Evolutionary conservation across 1,284 basidiomycete genomes (phyloP).

Genomic region (Trametes hirsuta): DNA sequence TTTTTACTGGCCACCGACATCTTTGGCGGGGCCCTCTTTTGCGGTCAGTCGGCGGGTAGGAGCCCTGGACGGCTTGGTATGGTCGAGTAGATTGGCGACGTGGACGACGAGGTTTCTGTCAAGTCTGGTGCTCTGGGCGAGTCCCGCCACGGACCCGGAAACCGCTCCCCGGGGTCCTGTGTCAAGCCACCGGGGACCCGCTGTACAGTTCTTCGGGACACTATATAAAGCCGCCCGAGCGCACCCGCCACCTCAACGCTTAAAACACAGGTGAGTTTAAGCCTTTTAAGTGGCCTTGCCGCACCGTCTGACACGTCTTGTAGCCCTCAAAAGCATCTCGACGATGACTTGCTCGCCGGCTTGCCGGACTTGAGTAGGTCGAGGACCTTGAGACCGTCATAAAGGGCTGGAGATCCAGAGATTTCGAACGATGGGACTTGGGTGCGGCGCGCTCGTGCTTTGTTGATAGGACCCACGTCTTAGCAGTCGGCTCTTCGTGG

Average conservation of each 20-base stretch:
- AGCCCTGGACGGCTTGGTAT: slow-evolving; percentile 33
- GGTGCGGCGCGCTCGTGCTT: slow-evolving; percentile 72
- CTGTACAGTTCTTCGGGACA: slow-evolving; percentile 42
- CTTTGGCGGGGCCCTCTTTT: slow-evolving; percentile 65
- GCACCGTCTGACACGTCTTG: slow-evolving; percentile 8
- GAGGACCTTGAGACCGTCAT: slow-evolving; percentile 87
- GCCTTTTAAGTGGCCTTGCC: not conserved
- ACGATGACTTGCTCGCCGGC: slow-evolving; percentile 74
- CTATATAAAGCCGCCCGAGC: slow-evolving; percentile 27
- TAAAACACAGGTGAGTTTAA: slow-evolving; percentile 58
- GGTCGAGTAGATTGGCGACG: slow-evolving; percentile 28
- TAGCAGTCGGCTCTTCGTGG: slow-evolving; percentile 63
- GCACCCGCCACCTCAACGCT: slow-evolving; percentile 47
- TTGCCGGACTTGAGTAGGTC: slow-evolving; percentile 68
- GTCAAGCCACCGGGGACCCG: slow-evolving; percentile 34
- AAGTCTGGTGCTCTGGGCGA: slow-evolving; percentile 6
- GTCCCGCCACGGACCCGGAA: slow-evolving; percentile 30
- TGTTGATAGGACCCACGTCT: slow-evolving; percentile 36
- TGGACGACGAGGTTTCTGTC: slow-evolving; percentile 25
- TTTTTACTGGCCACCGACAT: slow-evolving; percentile 90
- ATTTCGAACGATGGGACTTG: slow-evolving; percentile 73
- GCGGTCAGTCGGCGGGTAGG: slow-evolving; percentile 43
- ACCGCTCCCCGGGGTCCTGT: slow-evolving; percentile 31
- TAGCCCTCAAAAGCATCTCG: slow-evolving; percentile 86
- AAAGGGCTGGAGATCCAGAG: slow-evolving; percentile 71